phyloP scores from a whole-genome alignment of 164 flowering plant species.

The Vitis amurensis region DNA sequence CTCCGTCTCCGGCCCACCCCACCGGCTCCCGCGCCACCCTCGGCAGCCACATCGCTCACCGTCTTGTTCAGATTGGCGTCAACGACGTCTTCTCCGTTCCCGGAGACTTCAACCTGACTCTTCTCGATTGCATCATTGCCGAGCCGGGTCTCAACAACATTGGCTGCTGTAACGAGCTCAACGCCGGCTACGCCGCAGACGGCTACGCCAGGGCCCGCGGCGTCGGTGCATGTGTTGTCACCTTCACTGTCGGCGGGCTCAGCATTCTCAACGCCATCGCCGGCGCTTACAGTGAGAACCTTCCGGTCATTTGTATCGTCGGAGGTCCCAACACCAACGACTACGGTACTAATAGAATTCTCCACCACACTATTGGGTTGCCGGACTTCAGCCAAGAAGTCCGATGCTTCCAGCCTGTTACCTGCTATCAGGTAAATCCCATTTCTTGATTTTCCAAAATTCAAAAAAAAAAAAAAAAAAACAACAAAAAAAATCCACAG shows the following conservation, averaged over 20 bases:
- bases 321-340: slow-evolving; percentile 47
- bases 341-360: slow-evolving; percentile 40
- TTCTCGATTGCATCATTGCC: slow-evolving; percentile 42
- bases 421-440: slow-evolving; percentile 38
- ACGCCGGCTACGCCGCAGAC: slow-evolving; percentile 48
- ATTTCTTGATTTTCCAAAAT: background rate
- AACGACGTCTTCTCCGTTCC: slow-evolving; percentile 41
- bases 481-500: too few relatives aligned
- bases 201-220: slow-evolving; percentile 43
- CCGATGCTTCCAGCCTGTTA: slow-evolving; percentile 39
- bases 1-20: background rate
- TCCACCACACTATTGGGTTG: slow-evolving; percentile 46
- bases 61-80: slow-evolving; percentile 39
- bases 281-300: slow-evolving; percentile 47
- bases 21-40: slow-evolving; percentile 19
- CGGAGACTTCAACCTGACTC: slow-evolving; percentile 40
- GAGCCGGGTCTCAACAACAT: slow-evolving; percentile 36
- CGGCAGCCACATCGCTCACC: slow-evolving; percentile 34
- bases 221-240: slow-evolving; percentile 41
- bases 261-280: slow-evolving; percentile 44
- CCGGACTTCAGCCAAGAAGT: slow-evolving; percentile 44
- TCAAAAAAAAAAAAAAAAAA: too few relatives aligned
- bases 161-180: slow-evolving; percentile 48
- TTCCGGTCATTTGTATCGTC: slow-evolving; percentile 41
- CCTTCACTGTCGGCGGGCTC: slow-evolving; percentile 45